A percentile compares a stretch with the other conserved stretches of the same genome.
Conservation (phyloP, 345 rosid genomes). For the Arabidopsis arenosa region DNA sequence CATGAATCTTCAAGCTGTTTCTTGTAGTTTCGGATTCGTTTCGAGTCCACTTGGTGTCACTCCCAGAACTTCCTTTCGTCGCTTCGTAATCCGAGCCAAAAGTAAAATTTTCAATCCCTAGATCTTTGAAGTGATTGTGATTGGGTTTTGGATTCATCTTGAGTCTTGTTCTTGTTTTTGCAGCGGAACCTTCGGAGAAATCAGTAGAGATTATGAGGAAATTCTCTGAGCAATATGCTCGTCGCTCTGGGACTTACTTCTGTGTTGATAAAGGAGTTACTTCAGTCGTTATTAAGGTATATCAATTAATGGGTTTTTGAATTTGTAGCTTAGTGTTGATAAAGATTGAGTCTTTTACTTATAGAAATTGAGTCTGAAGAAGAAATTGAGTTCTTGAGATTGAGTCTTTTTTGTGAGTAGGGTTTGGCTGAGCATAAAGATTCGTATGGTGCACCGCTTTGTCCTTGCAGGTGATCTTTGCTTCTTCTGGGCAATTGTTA, state of each 20-base stretch:
- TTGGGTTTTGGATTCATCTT: neutral
- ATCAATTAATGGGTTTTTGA: neutral
- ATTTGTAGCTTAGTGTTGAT: neutral
- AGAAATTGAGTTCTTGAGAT: neutral
- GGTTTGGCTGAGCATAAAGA: conserved; percentile 96
- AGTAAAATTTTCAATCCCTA: conserved; percentile 39
- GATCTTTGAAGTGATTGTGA: neutral
- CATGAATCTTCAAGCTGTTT: conserved; percentile 60
- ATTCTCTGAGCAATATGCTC: conserved; percentile 97
- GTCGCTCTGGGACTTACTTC: conserved; percentile 91
- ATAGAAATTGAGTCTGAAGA: too few relatives aligned
- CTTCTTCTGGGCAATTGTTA: conserved; percentile 4
- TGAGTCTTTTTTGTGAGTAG: conserved; percentile 46
- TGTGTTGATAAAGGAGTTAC: conserved; percentile 94
- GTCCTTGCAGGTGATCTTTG: conserved; percentile 41
- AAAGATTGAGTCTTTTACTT: too few relatives aligned
- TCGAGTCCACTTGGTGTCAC: conserved; percentile 48
- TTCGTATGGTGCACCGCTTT: conserved; percentile 70
- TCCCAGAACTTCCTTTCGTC: conserved; percentile 47
- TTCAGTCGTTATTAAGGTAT: conserved; percentile 92
- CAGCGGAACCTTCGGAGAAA: conserved; percentile 89
- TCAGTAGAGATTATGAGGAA: conserved; percentile 95
- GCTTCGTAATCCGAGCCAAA: conserved; percentile 56
- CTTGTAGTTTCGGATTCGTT: conserved; percentile 51
- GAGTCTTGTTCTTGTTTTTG: conserved; percentile 20